A percentile compares a stretch with the other conserved stretches of the same genome.
Evolutionary conservation across 352 stramenopile genomes (phyloP).

Genomic region (Globisporangium apiculatum): DNA sequence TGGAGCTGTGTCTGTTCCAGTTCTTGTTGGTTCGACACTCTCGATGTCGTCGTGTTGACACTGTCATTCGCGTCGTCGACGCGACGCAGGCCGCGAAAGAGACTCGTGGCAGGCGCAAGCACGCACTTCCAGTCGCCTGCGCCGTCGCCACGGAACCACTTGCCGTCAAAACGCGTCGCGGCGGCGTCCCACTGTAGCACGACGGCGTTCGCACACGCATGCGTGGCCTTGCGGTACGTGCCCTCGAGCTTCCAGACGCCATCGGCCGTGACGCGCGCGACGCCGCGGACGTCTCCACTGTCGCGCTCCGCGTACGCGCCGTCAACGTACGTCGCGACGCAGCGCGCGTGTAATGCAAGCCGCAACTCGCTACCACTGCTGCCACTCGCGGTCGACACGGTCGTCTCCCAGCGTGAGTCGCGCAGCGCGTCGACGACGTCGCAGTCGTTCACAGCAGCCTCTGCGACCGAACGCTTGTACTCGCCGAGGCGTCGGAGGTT

Average conservation of each 20-base stretch:
- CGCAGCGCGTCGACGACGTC: constrained; percentile 22
- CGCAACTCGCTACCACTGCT: constrained; percentile 4
- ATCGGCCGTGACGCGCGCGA: constrained; percentile 39
- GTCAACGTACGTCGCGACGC: constrained; percentile 62
- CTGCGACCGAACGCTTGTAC: constrained; percentile 40
- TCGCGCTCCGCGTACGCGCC: constrained; percentile 69
- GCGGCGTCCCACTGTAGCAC: constrained; percentile 52
- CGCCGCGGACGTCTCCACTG: constrained; percentile 41
- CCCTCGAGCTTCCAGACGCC: constrained; percentile 63
- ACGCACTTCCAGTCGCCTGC: constrained; percentile 79
- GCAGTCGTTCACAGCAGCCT: constrained; percentile 26
- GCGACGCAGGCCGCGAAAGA: constrained; percentile 62
- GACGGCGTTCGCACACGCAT: constrained; percentile 69
- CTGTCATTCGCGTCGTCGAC: constrained; percentile 26
- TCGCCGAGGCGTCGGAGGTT: constrained; percentile 41
- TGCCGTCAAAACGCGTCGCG: constrained; percentile 62
- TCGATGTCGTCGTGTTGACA: too few species aligned
- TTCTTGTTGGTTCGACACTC: too few species aligned
- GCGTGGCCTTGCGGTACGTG: constrained; percentile 55
- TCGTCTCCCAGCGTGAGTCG: constrained; percentile 62
- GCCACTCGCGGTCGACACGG: constrained; percentile 8
- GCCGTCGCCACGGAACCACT: constrained; percentile 81
- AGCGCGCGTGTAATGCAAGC: constrained; percentile 33
- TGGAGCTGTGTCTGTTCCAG: constrained; percentile 22
- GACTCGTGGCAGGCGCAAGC: constrained; percentile 28